A percentile compares a stretch with the other conserved stretches of the same genome.
These are phyloP conservation scores for Inga leiocalycina DNA, from an alignment of 306 rosid species.

Conservation along the genomic window DNA sequence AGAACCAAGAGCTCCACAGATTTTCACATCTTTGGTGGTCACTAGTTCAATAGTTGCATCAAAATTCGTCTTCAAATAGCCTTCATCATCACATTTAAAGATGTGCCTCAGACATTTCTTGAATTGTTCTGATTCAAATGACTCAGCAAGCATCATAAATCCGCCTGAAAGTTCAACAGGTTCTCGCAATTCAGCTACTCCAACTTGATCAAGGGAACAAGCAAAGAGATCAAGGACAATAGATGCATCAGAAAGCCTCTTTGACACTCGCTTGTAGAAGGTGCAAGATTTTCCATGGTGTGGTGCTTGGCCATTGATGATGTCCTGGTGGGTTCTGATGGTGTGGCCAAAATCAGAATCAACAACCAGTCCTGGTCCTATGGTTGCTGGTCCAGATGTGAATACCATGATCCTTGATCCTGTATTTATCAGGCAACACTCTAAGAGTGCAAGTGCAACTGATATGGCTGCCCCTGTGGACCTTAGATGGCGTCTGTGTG, in stretches of 20 bases:
- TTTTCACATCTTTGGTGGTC: slow-evolving; percentile 78
- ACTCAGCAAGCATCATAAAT: slow-evolving; percentile 72
- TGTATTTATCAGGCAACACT: slow-evolving; percentile 58
- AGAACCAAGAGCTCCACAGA: slow-evolving; percentile 94
- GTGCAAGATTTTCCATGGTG: slow-evolving; percentile 52
- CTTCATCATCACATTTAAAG: slow-evolving; percentile 59
- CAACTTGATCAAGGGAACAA: slow-evolving; percentile 91
- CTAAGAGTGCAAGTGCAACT: slow-evolving; percentile 77
- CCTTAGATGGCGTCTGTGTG: slow-evolving; percentile 64
- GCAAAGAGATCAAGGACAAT: slow-evolving; percentile 79
- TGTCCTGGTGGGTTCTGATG: slow-evolving; percentile 77
- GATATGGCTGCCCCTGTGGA: slow-evolving; percentile 83
- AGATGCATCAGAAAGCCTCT: slow-evolving; percentile 60
- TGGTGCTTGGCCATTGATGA: slow-evolving; percentile 59
- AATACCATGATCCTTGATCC: slow-evolving; percentile 91
- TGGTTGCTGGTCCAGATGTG: slow-evolving; percentile 87
- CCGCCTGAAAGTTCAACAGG: slow-evolving; percentile 84
- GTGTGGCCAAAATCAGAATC: slow-evolving; percentile 54
- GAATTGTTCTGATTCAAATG: slow-evolving; percentile 74
- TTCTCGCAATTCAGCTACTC: slow-evolving; percentile 69
- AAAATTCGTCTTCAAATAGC: slow-evolving; percentile 67
- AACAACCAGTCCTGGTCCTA: slow-evolving; percentile 77
- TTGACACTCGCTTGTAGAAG: slow-evolving; percentile 61
- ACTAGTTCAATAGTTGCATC: slow-evolving; percentile 86
- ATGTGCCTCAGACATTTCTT: slow-evolving; percentile 67